phyloP scores from a whole-genome alignment of 352 stramenopile genomes.

The Thraustochytrium sp. region DNA sequence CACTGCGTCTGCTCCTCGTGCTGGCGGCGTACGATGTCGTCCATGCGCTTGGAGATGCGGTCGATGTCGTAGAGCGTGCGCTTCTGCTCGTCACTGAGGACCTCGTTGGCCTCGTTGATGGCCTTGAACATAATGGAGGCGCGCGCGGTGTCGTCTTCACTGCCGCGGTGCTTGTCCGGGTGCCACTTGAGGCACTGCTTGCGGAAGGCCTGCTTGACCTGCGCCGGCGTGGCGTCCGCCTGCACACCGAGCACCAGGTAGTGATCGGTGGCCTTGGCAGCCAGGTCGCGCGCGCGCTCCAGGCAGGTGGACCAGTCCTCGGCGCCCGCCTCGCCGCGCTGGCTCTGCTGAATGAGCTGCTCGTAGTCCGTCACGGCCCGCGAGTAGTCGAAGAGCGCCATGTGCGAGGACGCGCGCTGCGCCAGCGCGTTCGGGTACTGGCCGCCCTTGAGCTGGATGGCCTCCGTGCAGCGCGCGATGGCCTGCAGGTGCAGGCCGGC shows the following conservation, averaged over 20 bases:
- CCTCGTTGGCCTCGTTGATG: constrained; percentile 51
- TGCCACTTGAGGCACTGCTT: constrained; percentile 50
- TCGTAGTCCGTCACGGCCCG: constrained; percentile 21
- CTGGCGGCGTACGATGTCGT: constrained; percentile 37
- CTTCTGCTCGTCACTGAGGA: constrained; percentile 49
- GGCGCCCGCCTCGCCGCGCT: background rate
- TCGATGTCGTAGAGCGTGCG: constrained; percentile 53
- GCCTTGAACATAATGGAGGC: constrained; percentile 50
- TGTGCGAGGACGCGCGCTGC: constrained; percentile 49
- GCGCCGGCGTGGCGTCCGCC: background rate
- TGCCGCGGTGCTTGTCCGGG: constrained; percentile 48
- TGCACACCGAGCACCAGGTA: constrained; percentile 50
- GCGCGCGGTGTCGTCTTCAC: constrained; percentile 46
- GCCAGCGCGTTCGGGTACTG: constrained; percentile 50
- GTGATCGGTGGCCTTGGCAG: constrained; percentile 43
- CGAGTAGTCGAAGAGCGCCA: constrained; percentile 45
- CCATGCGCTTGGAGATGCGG: constrained; percentile 44
- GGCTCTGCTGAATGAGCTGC: constrained; percentile 19
- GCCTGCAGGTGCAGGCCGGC: constrained; percentile 43
- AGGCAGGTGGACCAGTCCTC: constrained; percentile 18
- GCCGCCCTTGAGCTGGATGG: constrained; percentile 38
- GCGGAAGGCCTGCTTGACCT: constrained; percentile 50
- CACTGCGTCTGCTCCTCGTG: constrained; percentile 30
- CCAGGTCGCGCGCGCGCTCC: constrained; percentile 7
- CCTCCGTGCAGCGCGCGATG: constrained; percentile 37